Evolutionary conservation across 345 rosid species (phyloP), one percentile per base, ranked within the genome.

Genomic region (Brassica napus): DNA sequence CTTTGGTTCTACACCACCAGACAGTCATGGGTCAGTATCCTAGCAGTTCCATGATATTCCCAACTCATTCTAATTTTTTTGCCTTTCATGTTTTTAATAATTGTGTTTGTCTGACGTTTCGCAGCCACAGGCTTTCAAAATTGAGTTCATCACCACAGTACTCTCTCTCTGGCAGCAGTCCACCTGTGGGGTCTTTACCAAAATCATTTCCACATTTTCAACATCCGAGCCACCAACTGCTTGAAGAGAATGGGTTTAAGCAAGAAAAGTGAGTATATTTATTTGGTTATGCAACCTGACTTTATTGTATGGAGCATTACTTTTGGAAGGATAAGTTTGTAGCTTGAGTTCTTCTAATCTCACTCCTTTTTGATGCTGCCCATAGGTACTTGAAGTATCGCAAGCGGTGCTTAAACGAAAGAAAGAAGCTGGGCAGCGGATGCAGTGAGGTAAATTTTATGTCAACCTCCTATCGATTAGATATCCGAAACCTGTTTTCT

Each of bases 1-100:
- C 94, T 95, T 87, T 81, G 90, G 98, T 69, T 90, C 98, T 69
- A 95, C 98, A 3, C 97, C 99, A 71, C 99, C 99, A 52, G 99
- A 95, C 79, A 86, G 76, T 79, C 87, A 87, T 32, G 87, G 98
- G 99, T 95, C 72, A 85, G 98, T 86, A 70, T 37, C 72, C 61
- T 83, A 63, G 78, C 80, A 65, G 2, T 64, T 49, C 70, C 30
- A 34, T 35, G 23, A 65, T 59, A 10, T 66, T 65, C 69, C 62
- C 69, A 63, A 80, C 64, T 64, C 16, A n/a, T 69, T 73, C 57
- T 63, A 21, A 5, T 59, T 78, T 39, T 32, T 1, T 64, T 60
- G 47, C 7, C 14, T 6, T 12, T 65, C 55, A 52, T 12, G 18
- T 63, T 70, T 15, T 35, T 68, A 34, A 66, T 30, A 30, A 34